Evolutionary conservation across 306 rosid genomes (phyloP).

Genomic region (Sicyos baderoa): DNA sequence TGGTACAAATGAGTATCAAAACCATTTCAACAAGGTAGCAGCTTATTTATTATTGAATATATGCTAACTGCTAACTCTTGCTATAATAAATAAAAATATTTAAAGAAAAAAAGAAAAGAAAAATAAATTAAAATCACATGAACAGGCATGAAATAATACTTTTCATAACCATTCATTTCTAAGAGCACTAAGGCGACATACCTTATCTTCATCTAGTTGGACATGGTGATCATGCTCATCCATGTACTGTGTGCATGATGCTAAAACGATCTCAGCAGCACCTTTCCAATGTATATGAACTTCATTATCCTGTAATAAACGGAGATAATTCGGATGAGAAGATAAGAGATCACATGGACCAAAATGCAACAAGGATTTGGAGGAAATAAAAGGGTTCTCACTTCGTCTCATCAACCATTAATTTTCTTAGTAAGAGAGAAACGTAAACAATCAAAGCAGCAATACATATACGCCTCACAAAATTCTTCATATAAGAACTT

Average conservation of each 20-base stretch:
- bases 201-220: constrained; percentile 63
- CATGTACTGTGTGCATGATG: constrained; percentile 43
- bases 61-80: background rate
- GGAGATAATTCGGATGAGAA: background rate
- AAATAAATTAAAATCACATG: background rate
- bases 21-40: background rate
- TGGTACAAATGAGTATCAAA: background rate
- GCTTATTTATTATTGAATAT: background rate
- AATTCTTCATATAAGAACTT: background rate
- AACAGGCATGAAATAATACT: background rate
- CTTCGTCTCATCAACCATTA: background rate
- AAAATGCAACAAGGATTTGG: background rate
- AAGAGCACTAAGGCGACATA: constrained; percentile 23
- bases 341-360: background rate
- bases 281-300: constrained; percentile 94
- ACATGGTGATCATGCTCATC: constrained; percentile 35
- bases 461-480: background rate
- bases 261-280: constrained; percentile 79
- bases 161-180: background rate
- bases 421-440: background rate
- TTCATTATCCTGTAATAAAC: constrained; percentile 40
- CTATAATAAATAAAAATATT: background rate
- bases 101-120: background rate
- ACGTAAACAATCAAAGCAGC: background rate
- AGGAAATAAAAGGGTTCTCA: background rate